phyloP scores from a whole-genome alignment of 257 asterid species.

The Euphrasia confusa region DNA sequence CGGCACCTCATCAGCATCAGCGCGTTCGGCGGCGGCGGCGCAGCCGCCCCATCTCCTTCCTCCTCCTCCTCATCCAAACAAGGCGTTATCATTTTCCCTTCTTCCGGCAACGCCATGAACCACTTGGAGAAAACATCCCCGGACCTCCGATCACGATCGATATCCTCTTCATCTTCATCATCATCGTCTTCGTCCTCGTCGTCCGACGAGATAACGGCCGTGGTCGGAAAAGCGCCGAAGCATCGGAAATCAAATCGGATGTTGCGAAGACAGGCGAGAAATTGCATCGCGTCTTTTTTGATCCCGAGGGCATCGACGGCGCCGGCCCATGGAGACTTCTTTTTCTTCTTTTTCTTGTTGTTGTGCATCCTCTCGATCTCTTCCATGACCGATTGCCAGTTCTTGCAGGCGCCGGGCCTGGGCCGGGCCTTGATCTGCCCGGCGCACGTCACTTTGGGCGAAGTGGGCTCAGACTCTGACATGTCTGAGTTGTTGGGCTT shows the following conservation, averaged over 20 bases:
- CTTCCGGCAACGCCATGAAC: conserved; percentile 65
- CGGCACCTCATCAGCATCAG: conserved; percentile 75
- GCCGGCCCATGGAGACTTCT: conserved; percentile 45
- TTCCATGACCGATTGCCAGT: conserved; percentile 83
- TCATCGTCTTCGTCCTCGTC: conserved; percentile 49
- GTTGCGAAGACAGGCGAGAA: conserved; percentile 57
- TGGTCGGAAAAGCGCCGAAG: conserved; percentile 51
- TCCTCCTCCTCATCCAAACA: conserved; percentile 8
- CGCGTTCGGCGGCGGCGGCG: conserved; percentile 60
- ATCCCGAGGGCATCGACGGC: conserved; percentile 55
- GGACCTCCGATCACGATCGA: conserved; percentile 25
- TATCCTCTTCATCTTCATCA: conserved; percentile 20
- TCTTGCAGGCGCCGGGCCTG: conserved; percentile 51
- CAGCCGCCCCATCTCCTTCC: conserved; percentile 11
- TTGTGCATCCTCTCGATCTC: conserved; percentile 73
- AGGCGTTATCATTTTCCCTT: conserved; percentile 10
- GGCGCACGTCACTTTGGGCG: conserved; percentile 83
- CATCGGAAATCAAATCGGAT: conserved; percentile 68
- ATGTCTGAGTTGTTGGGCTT: conserved; percentile 39
- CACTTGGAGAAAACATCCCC: conserved; percentile 60
- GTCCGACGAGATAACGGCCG: conserved; percentile 52
- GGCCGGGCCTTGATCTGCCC: conserved; percentile 71
- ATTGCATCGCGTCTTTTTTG: conserved; percentile 68
- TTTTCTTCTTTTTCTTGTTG: conserved; percentile 43
- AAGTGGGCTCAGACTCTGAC: conserved; percentile 70